These are phyloP conservation scores for Mortierella sp. DNA, from an alignment of 371 early-diverging fungal genomes.

Conservation along the genomic window DNA sequence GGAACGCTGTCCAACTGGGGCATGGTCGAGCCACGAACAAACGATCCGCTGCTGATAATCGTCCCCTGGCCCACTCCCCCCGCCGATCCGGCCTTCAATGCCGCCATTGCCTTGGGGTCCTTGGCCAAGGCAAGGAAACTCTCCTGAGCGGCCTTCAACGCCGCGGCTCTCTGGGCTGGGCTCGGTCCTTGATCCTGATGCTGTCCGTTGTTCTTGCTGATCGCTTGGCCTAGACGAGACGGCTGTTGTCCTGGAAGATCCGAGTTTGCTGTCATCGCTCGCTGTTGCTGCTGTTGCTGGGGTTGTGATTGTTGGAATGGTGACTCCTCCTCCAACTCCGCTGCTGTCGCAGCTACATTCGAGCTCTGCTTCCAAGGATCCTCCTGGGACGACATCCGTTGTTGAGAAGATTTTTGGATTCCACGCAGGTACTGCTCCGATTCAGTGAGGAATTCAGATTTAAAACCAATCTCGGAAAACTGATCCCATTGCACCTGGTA, in stretches of 20 bases:
- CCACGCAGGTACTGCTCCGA: conserved; percentile 40
- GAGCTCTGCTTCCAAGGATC: conserved; percentile 39
- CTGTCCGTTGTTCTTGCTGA: conserved; percentile 6
- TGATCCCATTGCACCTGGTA: conserved; percentile 56
- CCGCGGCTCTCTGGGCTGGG: conserved; percentile 44
- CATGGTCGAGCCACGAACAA: conserved; percentile 21
- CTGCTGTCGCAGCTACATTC: conserved; percentile 7
- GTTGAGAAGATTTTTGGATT: conserved; percentile 24
- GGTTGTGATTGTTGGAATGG: not conserved
- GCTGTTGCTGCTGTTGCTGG: conserved; percentile 16
- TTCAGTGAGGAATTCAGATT: conserved; percentile 39
- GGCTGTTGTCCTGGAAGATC: conserved; percentile 37
- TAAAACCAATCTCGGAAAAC: conserved; percentile 48
- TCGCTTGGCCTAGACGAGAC: conserved; percentile 33
- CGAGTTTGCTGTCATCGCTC: conserved; percentile 23
- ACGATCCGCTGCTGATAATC: conserved; percentile 37
- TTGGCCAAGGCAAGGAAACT: conserved; percentile 39
- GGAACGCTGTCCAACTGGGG: conserved; percentile 19
- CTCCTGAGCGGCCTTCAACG: conserved; percentile 32
- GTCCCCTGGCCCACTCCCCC: conserved; percentile 16
- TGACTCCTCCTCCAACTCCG: not conserved
- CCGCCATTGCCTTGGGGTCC: conserved; percentile 32
- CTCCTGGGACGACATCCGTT: conserved; percentile 23
- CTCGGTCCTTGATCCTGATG: conserved; percentile 33
- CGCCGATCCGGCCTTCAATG: conserved; percentile 23